Percentiles rank a stretch among this genome's conserved stretches.
phyloP scores from a whole-genome alignment of 2,329 filamentous ascomycete genomes.

The Dothideomycetes sp. region DNA sequence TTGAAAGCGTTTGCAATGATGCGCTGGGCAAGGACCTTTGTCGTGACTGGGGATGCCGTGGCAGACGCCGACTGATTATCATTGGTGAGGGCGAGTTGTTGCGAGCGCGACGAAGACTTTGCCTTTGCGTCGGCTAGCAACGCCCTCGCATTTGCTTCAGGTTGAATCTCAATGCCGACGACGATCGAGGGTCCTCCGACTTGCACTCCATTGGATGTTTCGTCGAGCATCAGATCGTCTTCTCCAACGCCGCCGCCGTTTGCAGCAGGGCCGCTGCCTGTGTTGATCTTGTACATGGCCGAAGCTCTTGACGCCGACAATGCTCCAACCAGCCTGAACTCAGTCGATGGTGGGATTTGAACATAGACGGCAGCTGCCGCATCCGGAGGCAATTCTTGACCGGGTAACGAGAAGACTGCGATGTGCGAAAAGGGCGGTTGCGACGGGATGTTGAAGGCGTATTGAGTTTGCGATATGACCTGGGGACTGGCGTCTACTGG shows the following conservation, averaged over 20 bases:
- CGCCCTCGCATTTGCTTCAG: conserved; percentile 59
- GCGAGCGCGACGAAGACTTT: conserved; percentile 16
- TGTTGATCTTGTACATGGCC: conserved; percentile 71
- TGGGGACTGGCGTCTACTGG: conserved; percentile 50
- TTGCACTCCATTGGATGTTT: conserved; percentile 15
- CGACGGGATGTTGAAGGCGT: conserved; percentile 56
- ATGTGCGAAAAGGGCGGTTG: conserved; percentile 59
- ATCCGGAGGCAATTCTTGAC: conserved; percentile 59
- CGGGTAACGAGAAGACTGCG: conserved; percentile 80
- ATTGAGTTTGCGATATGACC: conserved; percentile 50
- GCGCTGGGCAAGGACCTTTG: conserved; percentile 73
- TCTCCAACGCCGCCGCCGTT: conserved; percentile 37
- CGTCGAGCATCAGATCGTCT: conserved; percentile 41
- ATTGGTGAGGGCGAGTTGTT: conserved; percentile 12
- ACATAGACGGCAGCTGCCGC: conserved; percentile 88
- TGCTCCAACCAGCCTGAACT: conserved; percentile 79
- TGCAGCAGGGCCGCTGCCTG: conserved; percentile 30
- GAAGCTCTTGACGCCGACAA: conserved; percentile 85
- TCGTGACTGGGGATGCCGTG: conserved; percentile 40
- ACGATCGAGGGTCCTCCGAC: conserved; percentile 43
- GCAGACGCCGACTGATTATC: conserved; percentile 26
- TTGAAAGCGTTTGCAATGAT: conserved; percentile 98
- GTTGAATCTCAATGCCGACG: conserved; percentile 75
- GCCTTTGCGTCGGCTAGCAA: conserved; percentile 54
- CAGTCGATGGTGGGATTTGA: conserved; percentile 50